Evolutionary conservation across 805 yeast species (phyloP), one percentile per base, ranked within the genome.

Genomic region (Citeromyces nyonsensis): DNA sequence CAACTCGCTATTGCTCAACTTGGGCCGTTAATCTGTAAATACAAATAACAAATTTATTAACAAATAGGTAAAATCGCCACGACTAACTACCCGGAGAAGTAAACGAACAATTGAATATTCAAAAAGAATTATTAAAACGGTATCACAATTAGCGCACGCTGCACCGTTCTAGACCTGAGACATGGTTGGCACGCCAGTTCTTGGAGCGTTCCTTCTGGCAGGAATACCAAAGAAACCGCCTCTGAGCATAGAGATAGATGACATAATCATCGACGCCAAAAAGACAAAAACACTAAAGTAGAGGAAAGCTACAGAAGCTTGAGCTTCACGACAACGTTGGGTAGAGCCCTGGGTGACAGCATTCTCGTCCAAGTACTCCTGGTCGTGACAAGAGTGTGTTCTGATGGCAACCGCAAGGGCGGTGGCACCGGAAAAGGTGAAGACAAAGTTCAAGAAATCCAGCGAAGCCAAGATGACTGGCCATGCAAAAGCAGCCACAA

Each of bases 321-420:
- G 97, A 35, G 94, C 85, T 63, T 83, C 77, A 69, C 96, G 82
- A 66, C 99, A 91, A 67, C 97, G 75, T 49, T 73, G 81, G 14
- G 61, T 48, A 28, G 76, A 65, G 43, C 94, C 93, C 63, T 82
- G 83, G 38, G 81, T 57, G 45, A 82, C 68, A 39, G 56, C 56
- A 69, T 88, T 88, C 42, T 45, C 31, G 44, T 72, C 63, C 43
- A 85, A 38, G 66, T 82, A 85, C 35, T 28, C 37, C 39, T 61
- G 43, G 73, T 84, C 79, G 44, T 63, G 38, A 68, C 98, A 88
- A 27, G 94, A 78, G 68, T 85, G 95, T 41, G 66, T 67, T 58
- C 86, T 73, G 51, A 81, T 74, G 48, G 75, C 93, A 38, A 83
- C 94, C 34, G 97, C 97, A 51, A 91, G 64, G 33, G 95, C 95